These are phyloP conservation scores for Sanguinoderma infundibulare DNA, from an alignment of 1,284 basidiomycete species.

Conservation along the genomic window DNA sequence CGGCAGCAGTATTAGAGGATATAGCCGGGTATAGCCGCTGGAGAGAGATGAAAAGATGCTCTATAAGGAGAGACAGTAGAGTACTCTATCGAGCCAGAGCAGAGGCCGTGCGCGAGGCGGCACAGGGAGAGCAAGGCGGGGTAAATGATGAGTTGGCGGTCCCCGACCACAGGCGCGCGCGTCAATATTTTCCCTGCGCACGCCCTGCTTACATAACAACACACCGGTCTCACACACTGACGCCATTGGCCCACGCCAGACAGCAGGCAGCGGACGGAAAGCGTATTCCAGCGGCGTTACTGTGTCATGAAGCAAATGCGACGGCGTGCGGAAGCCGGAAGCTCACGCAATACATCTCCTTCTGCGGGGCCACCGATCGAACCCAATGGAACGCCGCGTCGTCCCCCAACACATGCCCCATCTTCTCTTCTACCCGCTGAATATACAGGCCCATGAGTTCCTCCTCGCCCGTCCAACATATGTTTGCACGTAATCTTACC, in stretches of 20 bases:
- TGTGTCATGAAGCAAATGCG: constrained; percentile 38
- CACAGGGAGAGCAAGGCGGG: constrained; percentile 9
- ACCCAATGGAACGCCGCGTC: constrained; percentile 78
- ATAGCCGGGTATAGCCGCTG: constrained; percentile 28
- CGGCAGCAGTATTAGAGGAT: constrained; percentile 14
- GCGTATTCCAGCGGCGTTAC: background rate
- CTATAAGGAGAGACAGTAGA: constrained; percentile 27
- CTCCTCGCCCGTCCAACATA: constrained; percentile 4
- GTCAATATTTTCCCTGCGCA: background rate
- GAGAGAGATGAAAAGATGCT: constrained; percentile 24
- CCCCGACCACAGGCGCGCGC: background rate
- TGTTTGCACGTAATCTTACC: constrained; percentile 51
- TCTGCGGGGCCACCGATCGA: constrained; percentile 93
- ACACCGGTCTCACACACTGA: no score
- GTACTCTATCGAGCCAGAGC: constrained; percentile 27
- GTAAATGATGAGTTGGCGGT: constrained; percentile 31
- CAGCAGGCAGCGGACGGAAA: background rate
- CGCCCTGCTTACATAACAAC: background rate
- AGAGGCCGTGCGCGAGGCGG: constrained; percentile 4
- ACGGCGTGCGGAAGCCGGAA: constrained; percentile 81
- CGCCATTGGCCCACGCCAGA: constrained; percentile 10
- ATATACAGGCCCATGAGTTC: constrained; percentile 11
- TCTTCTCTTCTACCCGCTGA: constrained; percentile 75
- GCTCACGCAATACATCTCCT: constrained; percentile 98
- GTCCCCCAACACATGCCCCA: constrained; percentile 61